Percentiles rank a stretch among this genome's conserved stretches.
Conservation (phyloP, 2,329 filamentous ascomycete genomes). For the Phialophora chinensis region DNA sequence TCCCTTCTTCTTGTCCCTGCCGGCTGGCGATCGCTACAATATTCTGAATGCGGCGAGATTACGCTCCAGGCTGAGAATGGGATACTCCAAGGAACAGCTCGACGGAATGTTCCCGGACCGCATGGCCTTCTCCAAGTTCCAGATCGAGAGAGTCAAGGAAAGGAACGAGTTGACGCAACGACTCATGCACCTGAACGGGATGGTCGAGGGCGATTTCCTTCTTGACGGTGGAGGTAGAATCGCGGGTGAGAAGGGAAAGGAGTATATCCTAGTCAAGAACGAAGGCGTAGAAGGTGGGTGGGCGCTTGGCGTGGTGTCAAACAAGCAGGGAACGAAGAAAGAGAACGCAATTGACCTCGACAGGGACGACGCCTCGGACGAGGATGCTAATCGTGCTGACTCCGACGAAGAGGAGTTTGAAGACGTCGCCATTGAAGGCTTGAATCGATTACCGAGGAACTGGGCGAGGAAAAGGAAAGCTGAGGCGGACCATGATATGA, state of each 20-base stretch:
- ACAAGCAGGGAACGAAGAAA: constrained; percentile 76
- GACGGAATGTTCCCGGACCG: constrained; percentile 96
- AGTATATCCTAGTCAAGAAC: constrained; percentile 96
- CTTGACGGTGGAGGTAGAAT: constrained; percentile 60
- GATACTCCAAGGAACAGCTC: constrained; percentile 92
- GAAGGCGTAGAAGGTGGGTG: constrained; percentile 93
- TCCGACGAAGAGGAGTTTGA: constrained; percentile 78
- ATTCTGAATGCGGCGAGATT: constrained; percentile 93
- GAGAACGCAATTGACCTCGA: constrained; percentile 95
- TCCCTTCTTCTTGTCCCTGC: constrained; percentile 90
- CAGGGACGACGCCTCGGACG: constrained; percentile 56
- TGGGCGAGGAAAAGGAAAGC: constrained; percentile 47
- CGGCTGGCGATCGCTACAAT: constrained; percentile 90
- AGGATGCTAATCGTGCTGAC: constrained; percentile 18
- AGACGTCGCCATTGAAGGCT: constrained; percentile 86
- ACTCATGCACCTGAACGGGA: constrained; percentile 91
- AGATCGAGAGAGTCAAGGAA: constrained; percentile 91
- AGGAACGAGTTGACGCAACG: constrained; percentile 93
- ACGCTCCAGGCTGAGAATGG: constrained; percentile 89
- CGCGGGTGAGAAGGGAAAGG: constrained; percentile 79
- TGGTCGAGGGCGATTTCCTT: constrained; percentile 69
- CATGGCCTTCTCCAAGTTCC: constrained; percentile 96
- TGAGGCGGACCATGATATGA: constrained; percentile 46
- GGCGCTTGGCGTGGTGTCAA: constrained; percentile 91
- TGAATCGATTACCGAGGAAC: constrained; percentile 79